phyloP scores from a whole-genome alignment of 257 asterid genomes.

The Solanum sejunctum region DNA sequence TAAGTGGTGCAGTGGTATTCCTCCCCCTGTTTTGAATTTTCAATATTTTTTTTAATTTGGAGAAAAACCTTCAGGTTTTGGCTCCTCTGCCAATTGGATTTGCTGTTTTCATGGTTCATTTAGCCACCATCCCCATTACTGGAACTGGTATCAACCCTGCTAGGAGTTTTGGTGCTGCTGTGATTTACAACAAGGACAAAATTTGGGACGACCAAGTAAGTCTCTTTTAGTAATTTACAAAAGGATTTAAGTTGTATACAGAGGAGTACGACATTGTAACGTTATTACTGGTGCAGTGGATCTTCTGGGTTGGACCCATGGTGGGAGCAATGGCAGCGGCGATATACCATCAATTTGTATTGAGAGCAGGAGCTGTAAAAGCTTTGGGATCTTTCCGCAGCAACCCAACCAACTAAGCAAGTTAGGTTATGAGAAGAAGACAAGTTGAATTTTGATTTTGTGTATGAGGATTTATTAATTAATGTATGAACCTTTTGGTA shows the following conservation, averaged over 20 bases:
- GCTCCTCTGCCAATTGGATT: not conserved
- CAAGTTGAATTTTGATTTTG: not conserved
- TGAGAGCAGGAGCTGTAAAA: constrained; percentile 1
- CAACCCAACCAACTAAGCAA: not conserved
- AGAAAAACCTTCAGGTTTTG: not conserved
- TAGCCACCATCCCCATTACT: not conserved
- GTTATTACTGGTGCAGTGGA: not conserved
- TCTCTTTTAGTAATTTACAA: not conserved
- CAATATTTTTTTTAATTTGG: not conserved
- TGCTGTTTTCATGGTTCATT: constrained; percentile 1
- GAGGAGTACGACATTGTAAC: too few relatives aligned
- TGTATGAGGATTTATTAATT: not conserved
- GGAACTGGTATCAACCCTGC: constrained; percentile 1
- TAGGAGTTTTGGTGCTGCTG: not conserved
- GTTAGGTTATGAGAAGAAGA: not conserved
- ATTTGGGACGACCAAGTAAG: not conserved
- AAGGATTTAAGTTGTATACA: not conserved
- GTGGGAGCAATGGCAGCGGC: not conserved
- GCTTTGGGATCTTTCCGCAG: constrained; percentile 1
- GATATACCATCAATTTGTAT: not conserved
- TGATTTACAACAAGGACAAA: not conserved
- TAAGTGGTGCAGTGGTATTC: not conserved
- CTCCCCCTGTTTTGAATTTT: not conserved
- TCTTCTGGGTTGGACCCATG: constrained; percentile 1
- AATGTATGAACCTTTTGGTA: not conserved